Base-by-base conservation (phyloP, 805 yeast genomes). In the Zygotorulaspora danielsina region DNA sequence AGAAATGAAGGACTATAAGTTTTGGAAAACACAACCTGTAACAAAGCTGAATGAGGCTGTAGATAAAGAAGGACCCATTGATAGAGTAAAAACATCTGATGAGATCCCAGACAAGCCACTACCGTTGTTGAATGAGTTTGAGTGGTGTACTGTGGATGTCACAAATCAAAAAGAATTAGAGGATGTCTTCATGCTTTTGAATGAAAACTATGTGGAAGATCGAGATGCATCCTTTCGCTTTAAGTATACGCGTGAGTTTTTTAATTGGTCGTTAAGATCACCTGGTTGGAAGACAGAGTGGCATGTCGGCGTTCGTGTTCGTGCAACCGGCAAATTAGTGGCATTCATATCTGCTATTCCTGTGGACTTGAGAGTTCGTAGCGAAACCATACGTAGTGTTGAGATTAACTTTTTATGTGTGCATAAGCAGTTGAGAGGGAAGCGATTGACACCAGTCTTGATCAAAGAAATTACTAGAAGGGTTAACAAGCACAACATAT, bases 21-120 rank as follows among this genome's bases (percentile, higher is more conserved):
- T 93, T 66, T 93, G 98, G 98, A 85, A 84, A 56, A 93, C 98
- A 2, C 98, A 93, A 65, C 98, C 98, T 0, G 97, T 93, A 15
- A 75, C 88, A 6, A 71, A 70, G 20, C 78, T 89, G 47, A 84
- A 84, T 57, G 93, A 82, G 54, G 60, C 68, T 31, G 70, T 82
- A 32, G 71, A 66, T 5, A 61, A 69, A 8, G 95, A 87, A 55
- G 96, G 96, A 0, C 90, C 95, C 6, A 86, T 89, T 48, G 94
- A 88, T 51, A 49, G 54, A 20, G 35, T 54, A 6, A 86, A 85
- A 57, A 78, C 78, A 0, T 79, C 89, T 2, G 83, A 64, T 4
- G 88, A 88, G 42, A 75, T 93, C 27, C 76, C 89, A 5, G 75
- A 70, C 34, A 66, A 68, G 15, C 95, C 97, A 5, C 71, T 76